A percentile compares a stretch with the other conserved stretches of the same genome.
These are phyloP conservation scores for Populus hybrid DNA, from an alignment of 441 rosid genomes.

Conservation along the genomic window DNA sequence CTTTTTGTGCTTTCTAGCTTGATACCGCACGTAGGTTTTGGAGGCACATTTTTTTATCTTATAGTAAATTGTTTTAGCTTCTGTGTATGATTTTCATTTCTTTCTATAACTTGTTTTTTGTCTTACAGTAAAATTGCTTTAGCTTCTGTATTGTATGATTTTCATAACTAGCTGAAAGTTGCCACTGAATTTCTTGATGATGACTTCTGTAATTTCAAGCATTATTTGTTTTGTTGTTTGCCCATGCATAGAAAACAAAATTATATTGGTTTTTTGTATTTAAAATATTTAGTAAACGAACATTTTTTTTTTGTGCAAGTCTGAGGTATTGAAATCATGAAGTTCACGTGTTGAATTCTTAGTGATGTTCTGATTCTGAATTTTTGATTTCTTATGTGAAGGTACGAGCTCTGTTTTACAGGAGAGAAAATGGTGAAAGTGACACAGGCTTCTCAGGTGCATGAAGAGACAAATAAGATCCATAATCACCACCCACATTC, in stretches of 20 bases:
- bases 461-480: slow-evolving; percentile 63
- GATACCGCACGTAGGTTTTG: not conserved
- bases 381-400: slow-evolving; percentile 15
- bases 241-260: not conserved
- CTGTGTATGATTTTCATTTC: not conserved
- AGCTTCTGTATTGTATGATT: too few relatives aligned
- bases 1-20: not conserved
- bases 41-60: not conserved
- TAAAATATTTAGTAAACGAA: too few relatives aligned
- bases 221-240: not conserved
- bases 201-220: too few relatives aligned
- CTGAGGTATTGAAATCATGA: too few relatives aligned
- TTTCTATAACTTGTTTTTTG: too few relatives aligned
- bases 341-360: too few relatives aligned
- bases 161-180: too few relatives aligned
- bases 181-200: too few relatives aligned
- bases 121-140: too few relatives aligned
- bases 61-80: not conserved
- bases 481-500: slow-evolving; percentile 60
- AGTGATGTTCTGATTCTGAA: too few relatives aligned
- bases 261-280: too few relatives aligned
- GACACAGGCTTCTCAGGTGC: slow-evolving; percentile 39
- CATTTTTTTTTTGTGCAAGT: too few relatives aligned
- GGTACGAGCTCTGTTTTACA: slow-evolving; percentile 86
- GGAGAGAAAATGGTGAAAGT: slow-evolving; percentile 88